Base-by-base conservation (phyloP, 352 stramenopile genomes). In the Pythium insidiosum region DNA sequence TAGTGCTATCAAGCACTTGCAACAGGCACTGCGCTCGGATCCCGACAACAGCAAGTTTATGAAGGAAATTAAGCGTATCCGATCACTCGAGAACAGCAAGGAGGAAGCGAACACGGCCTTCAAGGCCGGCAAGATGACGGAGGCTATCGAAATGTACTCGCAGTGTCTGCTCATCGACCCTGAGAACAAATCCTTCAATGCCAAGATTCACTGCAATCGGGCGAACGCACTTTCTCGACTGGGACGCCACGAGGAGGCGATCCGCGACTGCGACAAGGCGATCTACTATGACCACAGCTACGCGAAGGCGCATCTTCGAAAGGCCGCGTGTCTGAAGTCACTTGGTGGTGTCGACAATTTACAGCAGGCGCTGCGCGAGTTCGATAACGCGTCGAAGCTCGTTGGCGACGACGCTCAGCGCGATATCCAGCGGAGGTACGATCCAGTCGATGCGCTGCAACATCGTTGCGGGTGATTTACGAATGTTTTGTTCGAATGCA, bases 201-300 rank as follows among this genome's bases (percentile, higher is more conserved):
- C 90, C 21, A 97, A 96, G 71, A 79, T 97, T 39, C 76, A 96
- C 58, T 95, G 82, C 64, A 97, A 97, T 63, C 80, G 90, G 18
- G 91, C 86, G 20, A 94, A 87, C 33, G 81, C 84, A 21, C 59
- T 92, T 23, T 84, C 81, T 16, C 85, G 88, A 34, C 52, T 97
- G 24, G 65, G 73, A 16, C 63, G 86, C 48, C 75, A 96, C 48
- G 68, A 90, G 0, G 83, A 95, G 47, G 84, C 84, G 5, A 91
- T 96, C 41, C 79, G 84, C 43, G 87, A 96, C 52, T 96, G 86
- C 43, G 80, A 86, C 43, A 78, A 84, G 66, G 86, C 84, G 16
- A 86, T 96, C 29, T 86, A 92, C 50, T 88, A 88, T 25, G 89
- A 97, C 62, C 68, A 86, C 47, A 70, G 78, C n/a, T 97, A 97